phyloP scores from a whole-genome alignment of 208 protist genomes.

The Crithidia bombi region DNA sequence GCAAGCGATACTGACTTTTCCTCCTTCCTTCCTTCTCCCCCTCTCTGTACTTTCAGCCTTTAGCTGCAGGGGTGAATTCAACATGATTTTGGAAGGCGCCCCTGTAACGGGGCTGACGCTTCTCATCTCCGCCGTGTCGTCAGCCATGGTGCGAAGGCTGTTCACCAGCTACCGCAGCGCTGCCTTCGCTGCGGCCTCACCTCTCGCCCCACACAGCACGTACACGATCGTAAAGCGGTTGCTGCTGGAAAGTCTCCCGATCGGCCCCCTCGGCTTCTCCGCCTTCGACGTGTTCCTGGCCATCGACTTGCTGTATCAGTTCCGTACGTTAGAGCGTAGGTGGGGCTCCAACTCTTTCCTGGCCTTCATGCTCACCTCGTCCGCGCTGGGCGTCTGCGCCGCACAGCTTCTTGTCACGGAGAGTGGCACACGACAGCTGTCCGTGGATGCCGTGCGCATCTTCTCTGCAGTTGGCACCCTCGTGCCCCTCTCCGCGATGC shows the following conservation, averaged over 20 bases:
- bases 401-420: constrained; percentile 53
- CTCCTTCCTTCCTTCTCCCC: too few relatives aligned
- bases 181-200: constrained; percentile 22
- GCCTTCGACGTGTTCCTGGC: constrained; percentile 38
- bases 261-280: constrained; percentile 59
- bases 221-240: constrained; percentile 37
- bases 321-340: constrained; percentile 65
- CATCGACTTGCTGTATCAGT: constrained; percentile 46
- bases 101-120: constrained; percentile 67
- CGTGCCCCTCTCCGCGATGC: constrained; percentile 52
- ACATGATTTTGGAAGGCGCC: constrained; percentile 65
- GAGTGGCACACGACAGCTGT: constrained; percentile 36
- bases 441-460: constrained; percentile 53
- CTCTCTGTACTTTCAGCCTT: too few relatives aligned
- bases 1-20: too few relatives aligned
- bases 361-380: constrained; percentile 52
- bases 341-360: constrained; percentile 68
- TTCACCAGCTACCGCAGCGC: constrained; percentile 33
- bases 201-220: not conserved
- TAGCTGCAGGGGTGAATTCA: too few relatives aligned
- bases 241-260: constrained; percentile 44
- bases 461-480: constrained; percentile 57
- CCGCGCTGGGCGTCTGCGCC: constrained; percentile 41
- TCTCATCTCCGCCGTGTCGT: constrained; percentile 43
- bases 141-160: constrained; percentile 33